Percentiles rank a stretch among this genome's conserved stretches.
These are phyloP conservation scores for Anethum foeniculum DNA, from an alignment of 140 eudicot species.

Conservation along the genomic window DNA sequence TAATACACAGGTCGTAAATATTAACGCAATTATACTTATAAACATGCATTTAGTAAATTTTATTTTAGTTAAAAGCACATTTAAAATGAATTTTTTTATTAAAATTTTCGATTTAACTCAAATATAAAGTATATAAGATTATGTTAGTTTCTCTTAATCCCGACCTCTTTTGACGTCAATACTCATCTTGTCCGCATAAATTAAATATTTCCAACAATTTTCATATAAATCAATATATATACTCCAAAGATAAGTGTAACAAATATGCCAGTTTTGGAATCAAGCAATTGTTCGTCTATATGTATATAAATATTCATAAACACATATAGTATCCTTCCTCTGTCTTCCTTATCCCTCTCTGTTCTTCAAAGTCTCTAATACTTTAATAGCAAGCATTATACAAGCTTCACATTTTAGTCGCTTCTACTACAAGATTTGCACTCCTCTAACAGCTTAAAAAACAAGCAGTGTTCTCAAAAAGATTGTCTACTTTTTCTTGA, in stretches of 20 bases:
- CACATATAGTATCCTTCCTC: neutral
- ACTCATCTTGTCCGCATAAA: neutral
- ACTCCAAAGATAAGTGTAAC: neutral
- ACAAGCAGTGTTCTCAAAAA: conserved; percentile 32
- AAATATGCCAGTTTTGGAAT: neutral
- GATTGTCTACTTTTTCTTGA: conserved; percentile 13
- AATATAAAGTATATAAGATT: no score
- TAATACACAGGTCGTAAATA: no score
- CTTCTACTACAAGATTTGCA: conserved; percentile 47
- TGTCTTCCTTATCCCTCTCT: conserved; percentile 1
- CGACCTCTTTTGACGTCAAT: no score
- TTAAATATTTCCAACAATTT: neutral
- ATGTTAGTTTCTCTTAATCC: no score
- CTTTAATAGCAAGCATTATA: neutral
- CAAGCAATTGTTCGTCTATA: neutral
- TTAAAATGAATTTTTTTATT: no score
- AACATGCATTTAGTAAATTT: no score
- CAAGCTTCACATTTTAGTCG: conserved; percentile 2
- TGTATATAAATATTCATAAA: neutral
- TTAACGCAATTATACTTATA: no score
- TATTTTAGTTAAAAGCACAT: no score
- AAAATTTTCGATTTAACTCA: no score
- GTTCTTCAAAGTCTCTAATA: neutral
- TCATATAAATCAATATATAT: no score
- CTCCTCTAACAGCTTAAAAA: conserved; percentile 42